A percentile compares a stretch with the other conserved stretches of the same genome.
phyloP scores from a whole-genome alignment of 2,329 filamentous ascomycete species.

The Neopestalotiopsis sp. region DNA sequence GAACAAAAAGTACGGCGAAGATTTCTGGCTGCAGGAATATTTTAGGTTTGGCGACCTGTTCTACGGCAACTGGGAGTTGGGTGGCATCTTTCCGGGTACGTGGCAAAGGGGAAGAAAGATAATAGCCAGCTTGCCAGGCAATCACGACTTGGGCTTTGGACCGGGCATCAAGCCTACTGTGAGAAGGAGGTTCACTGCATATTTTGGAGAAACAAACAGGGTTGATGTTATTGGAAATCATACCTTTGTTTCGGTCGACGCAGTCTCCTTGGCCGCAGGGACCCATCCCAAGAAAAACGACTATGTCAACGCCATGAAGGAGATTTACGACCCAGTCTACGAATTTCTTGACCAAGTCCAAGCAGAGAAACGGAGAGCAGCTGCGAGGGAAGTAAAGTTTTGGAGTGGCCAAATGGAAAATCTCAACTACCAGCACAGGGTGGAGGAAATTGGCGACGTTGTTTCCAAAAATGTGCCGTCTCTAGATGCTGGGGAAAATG shows the following conservation, averaged over 20 bases:
- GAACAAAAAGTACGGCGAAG: conserved; percentile 77
- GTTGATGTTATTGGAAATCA: conserved; percentile 95
- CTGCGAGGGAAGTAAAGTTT: conserved; percentile 70
- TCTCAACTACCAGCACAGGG: conserved; percentile 60
- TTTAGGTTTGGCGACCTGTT: conserved; percentile 87
- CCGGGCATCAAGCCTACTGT: conserved; percentile 82
- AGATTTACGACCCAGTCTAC: conserved; percentile 77
- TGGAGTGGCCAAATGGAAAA: conserved; percentile 66
- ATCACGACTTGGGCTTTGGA: conserved; percentile 94
- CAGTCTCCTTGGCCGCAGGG: conserved; percentile 82
- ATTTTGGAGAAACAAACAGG: conserved; percentile 89
- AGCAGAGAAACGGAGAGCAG: conserved; percentile 68
- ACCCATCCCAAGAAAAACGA: conserved; percentile 56
- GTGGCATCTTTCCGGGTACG: conserved; percentile 56
- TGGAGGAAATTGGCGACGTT: conserved; percentile 62
- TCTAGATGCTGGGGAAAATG: conserved; percentile 48
- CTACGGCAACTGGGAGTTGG: conserved; percentile 69
- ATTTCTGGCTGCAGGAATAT: conserved; percentile 89
- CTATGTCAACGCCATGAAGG: conserved; percentile 50
- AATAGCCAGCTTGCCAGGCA: conserved; percentile 86
- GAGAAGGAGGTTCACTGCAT: conserved; percentile 82
- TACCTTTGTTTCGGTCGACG: conserved; percentile 90
- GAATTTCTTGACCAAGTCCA: conserved; percentile 77
- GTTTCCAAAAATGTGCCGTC: conserved; percentile 46
- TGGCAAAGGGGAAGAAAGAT: conserved; percentile 76